Percentiles rank a stretch among this genome's conserved stretches.
Conservation (phyloP, 1,139 yeast genomes). For the Saccharomyces hybrid region DNA sequence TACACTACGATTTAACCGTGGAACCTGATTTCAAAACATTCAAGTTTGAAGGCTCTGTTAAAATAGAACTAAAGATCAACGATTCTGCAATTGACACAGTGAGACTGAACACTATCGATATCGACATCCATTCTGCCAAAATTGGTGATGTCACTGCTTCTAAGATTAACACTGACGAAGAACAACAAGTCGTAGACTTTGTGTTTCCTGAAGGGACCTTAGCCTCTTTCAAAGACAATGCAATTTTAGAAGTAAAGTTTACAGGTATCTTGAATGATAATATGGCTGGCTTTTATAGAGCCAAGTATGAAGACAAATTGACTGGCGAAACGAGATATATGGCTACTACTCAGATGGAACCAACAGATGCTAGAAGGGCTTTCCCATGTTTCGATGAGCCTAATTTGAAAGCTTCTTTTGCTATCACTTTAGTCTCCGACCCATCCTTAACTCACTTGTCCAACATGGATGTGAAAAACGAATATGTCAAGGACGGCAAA, state of each 20-base stretch:
- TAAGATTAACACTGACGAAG: conserved; percentile 39
- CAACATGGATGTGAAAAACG: conserved; percentile 58
- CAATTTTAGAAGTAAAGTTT: conserved; percentile 47
- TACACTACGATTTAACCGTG: conserved; percentile 60
- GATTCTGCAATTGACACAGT: conserved; percentile 32
- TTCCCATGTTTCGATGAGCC: conserved; percentile 84
- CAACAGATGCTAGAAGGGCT: conserved; percentile 79
- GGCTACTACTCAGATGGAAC: conserved; percentile 80
- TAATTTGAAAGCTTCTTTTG: conserved; percentile 63
- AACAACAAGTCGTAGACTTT: conserved; percentile 59
- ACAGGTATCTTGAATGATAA: conserved; percentile 66
- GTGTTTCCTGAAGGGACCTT: conserved; percentile 43
- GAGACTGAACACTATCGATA: conserved; percentile 53
- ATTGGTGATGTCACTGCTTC: conserved; percentile 34
- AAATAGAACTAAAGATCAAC: conserved; percentile 56
- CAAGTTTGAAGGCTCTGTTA: conserved; percentile 60
- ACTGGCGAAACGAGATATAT: conserved; percentile 55
- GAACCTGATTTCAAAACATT: conserved; percentile 69
- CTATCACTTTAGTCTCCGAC: conserved; percentile 51
- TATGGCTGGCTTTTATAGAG: conserved; percentile 78
- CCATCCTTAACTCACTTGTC: conserved; percentile 58
- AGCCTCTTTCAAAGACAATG: conserved; percentile 31
- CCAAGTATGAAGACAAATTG: conserved; percentile 54
- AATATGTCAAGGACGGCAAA: conserved; percentile 42
- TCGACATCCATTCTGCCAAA: conserved; percentile 49